phyloP scores from a whole-genome alignment of 345 rosid genomes.

The Hypericum perforatum region DNA sequence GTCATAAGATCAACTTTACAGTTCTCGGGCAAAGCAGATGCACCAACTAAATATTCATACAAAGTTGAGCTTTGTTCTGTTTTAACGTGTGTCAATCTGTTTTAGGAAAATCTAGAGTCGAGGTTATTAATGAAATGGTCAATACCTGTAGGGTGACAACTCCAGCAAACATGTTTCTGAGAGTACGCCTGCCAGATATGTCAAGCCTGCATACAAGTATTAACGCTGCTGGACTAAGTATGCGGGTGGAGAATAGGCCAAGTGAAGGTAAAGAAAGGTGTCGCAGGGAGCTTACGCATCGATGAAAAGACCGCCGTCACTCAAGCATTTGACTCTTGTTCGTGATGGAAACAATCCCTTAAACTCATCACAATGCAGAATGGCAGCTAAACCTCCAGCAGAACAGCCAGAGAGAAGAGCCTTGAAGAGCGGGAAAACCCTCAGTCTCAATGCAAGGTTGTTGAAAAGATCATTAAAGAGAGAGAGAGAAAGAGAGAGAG shows the following conservation, averaged over 20 bases:
- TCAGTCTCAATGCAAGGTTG: neutral
- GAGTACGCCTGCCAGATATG: slow-evolving; percentile 19
- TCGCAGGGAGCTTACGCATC: slow-evolving; percentile 15
- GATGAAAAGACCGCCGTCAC: slow-evolving; percentile 26
- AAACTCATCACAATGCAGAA: slow-evolving; percentile 23
- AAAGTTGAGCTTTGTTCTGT: too few species aligned
- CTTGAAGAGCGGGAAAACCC: slow-evolving; percentile 8
- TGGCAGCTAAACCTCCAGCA: slow-evolving; percentile 27
- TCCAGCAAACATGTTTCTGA: slow-evolving; percentile 36
- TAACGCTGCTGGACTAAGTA: neutral
- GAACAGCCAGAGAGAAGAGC: slow-evolving; percentile 28
- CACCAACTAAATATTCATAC: too few species aligned
- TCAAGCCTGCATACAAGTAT: slow-evolving; percentile 10
- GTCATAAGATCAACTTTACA: too few species aligned
- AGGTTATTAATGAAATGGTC: neutral
- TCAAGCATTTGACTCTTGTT: slow-evolving; percentile 24
- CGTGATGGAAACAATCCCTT: slow-evolving; percentile 18
- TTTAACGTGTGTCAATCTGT: too few species aligned
- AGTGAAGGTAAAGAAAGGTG: neutral
- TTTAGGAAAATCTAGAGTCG: too few species aligned
- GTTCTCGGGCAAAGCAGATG: too few species aligned
- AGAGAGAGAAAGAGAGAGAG: neutral
- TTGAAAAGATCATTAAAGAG: neutral
- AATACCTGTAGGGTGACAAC: slow-evolving; percentile 74
- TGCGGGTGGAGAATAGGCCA: neutral